Base-by-base conservation (phyloP, 1,284 basidiomycete genomes). In the Hortiboletus rubellus region DNA sequence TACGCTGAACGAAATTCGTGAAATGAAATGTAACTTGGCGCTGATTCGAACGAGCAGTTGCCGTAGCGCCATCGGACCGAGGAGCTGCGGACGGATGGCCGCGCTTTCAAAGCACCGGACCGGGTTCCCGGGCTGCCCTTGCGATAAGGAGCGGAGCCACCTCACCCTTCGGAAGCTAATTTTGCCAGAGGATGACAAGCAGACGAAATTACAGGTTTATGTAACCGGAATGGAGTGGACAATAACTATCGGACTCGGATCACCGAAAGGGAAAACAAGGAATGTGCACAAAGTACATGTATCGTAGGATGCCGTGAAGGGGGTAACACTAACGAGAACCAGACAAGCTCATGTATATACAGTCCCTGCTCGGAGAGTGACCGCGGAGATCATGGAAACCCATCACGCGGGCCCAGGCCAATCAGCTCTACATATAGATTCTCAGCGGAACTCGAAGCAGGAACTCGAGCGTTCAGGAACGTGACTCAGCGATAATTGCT, bases 371-470 rank as follows among this genome's bases (percentile, higher is more conserved):
- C 14, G 22, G 22, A 44, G 37, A 52, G 52, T 22, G 43, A 41
- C 40, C 12, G 33, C 7, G 8, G 42, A 46, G 45, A 37, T 43
- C 27, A 53, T 10, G 33, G 43, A 43, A 24, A 57, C 48, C 65
- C 52, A 57, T 54, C 31, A 37, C 10, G 34, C 48, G 37, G 47
- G 34, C 43, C 46, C 44, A 41, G 33, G 37, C 12, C 24, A 45
- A 36, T 52, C 38, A 34, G 30, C 41, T 54, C 57, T 44, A 52
- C 61, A 34, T 51, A 49, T 37, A 46, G 46, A 47, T 47, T 46
- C 62, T 82, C 68, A 87, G 60, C 86, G 84, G 68, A 88, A 87
- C 72, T 88, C 86, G 62, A 88, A 88, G 64, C 77, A 81, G 33
- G 83, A 82, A 61, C 76, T 84, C 51, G 77, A 77, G 30, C 76